Percentiles rank a stretch among this genome's conserved stretches.
Conservation (phyloP, 2,329 filamentous ascomycete species). For the Ceratocystis colombiana region DNA sequence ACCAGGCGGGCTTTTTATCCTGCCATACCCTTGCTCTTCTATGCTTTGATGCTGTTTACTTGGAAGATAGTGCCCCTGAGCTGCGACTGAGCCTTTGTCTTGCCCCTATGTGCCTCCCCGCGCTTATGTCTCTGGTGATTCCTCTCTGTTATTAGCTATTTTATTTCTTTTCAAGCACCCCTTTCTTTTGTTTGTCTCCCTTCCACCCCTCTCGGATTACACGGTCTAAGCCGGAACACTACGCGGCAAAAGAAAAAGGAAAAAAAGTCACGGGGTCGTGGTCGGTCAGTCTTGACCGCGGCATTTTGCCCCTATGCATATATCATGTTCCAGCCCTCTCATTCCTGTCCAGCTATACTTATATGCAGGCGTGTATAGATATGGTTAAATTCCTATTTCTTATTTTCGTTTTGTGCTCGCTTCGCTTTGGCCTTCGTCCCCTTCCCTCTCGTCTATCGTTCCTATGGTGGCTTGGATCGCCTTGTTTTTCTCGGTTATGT, state of each 20-base stretch:
- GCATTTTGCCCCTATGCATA: too few species aligned
- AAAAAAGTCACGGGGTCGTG: too few species aligned
- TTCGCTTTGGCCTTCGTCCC: neutral
- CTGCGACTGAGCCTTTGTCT: too few species aligned
- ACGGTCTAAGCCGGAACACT: too few species aligned
- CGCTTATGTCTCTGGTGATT: too few species aligned
- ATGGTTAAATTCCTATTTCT: neutral
- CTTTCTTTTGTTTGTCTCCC: neutral
- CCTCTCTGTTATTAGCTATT: neutral
- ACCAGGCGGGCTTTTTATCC: neutral
- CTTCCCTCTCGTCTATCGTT: neutral
- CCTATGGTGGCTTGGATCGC: neutral
- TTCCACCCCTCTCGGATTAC: neutral
- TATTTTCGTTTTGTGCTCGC: neutral
- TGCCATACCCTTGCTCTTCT: neutral
- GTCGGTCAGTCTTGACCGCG: too few species aligned
- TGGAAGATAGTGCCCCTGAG: too few species aligned
- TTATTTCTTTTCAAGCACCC: neutral
- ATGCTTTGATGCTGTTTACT: neutral
- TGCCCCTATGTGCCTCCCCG: too few species aligned
- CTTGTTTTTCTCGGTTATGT: neutral
- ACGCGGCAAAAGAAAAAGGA: too few species aligned
- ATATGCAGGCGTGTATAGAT: neutral
- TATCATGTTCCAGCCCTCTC: too few species aligned
- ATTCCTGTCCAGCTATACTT: neutral